Evolutionary conservation across 2,329 filamentous ascomycete genomes (phyloP).

Genomic region (Escovopsis sp.): DNA sequence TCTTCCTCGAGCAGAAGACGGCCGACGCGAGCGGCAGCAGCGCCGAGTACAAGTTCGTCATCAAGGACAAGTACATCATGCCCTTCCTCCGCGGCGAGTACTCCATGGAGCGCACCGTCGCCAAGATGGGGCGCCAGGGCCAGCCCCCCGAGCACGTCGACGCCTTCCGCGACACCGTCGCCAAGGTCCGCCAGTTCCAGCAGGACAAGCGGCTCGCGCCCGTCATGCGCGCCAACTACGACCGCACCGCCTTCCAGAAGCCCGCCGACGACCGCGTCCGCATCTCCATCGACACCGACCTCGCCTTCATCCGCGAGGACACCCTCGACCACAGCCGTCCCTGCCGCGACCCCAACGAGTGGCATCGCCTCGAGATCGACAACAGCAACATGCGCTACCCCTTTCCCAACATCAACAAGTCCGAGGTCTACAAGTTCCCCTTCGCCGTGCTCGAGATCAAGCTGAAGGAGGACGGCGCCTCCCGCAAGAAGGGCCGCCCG

Average conservation of each 20-base stretch:
- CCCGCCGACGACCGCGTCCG: slow-evolving; percentile 80
- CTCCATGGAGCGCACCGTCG: slow-evolving; percentile 76
- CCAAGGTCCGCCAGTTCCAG: slow-evolving; percentile 68
- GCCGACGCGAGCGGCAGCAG: slow-evolving; percentile 62
- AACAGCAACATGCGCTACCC: slow-evolving; percentile 69
- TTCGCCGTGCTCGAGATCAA: slow-evolving; percentile 90
- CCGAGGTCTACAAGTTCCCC: slow-evolving; percentile 81
- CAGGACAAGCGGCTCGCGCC: slow-evolving; percentile 65
- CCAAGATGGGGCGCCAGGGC: slow-evolving; percentile 71
- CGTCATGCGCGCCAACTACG: slow-evolving; percentile 81
- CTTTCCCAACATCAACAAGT: slow-evolving; percentile 74
- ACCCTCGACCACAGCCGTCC: slow-evolving; percentile 69
- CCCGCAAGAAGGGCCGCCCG: slow-evolving; percentile 56
- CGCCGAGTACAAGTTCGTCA: slow-evolving; percentile 62
- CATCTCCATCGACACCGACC: slow-evolving; percentile 81
- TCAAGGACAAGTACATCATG: slow-evolving; percentile 91
- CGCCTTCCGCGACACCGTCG: slow-evolving; percentile 54
- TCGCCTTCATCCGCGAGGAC: slow-evolving; percentile 72
- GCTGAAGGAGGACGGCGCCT: slow-evolving; percentile 48
- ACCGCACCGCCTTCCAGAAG: slow-evolving; percentile 90
- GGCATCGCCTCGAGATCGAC: slow-evolving; percentile 88
- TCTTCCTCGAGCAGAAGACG: slow-evolving; percentile 80
- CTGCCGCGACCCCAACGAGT: slow-evolving; percentile 73
- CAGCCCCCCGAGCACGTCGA: slow-evolving; percentile 50
- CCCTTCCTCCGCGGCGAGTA: slow-evolving; percentile 77